Percentiles rank a stretch among this genome's conserved stretches.
These are phyloP conservation scores for Pittosporum tobira DNA, from an alignment of 129 eudicot species.

Conservation along the genomic window DNA sequence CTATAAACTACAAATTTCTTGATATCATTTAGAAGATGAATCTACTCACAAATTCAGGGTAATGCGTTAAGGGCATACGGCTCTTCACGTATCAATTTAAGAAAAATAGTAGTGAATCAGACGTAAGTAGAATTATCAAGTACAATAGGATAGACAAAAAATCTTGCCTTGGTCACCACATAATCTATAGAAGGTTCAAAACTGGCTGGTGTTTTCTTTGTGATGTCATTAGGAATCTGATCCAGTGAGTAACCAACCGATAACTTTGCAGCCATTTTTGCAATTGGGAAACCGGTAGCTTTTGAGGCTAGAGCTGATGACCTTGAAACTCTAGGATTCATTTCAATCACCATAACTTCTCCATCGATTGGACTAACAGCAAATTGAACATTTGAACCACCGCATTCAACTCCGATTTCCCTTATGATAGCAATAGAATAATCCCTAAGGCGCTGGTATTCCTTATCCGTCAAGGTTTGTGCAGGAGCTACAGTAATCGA, in stretches of 20 bases:
- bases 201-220: constrained; percentile 59
- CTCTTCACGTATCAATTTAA: not conserved
- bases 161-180: constrained; percentile 12
- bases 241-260: constrained; percentile 57
- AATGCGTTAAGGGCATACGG: not conserved
- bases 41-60: too few relatives aligned
- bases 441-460: constrained; percentile 58
- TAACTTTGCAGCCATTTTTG: constrained; percentile 63
- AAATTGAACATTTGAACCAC: constrained; percentile 60
- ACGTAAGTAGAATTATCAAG: not conserved
- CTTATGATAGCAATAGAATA: constrained; percentile 53
- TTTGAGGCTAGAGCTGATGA: constrained; percentile 58
- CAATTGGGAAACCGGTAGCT: constrained; percentile 66
- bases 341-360: constrained; percentile 58
- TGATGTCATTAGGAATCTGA: constrained; percentile 67
- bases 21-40: too few relatives aligned
- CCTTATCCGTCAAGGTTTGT: constrained; percentile 50
- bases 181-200: constrained; percentile 55
- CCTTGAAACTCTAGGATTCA: constrained; percentile 59
- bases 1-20: too few relatives aligned
- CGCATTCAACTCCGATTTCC: constrained; percentile 65
- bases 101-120: not conserved
- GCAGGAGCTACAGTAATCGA: constrained; percentile 57
- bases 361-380: constrained; percentile 57
- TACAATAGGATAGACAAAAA: not conserved